Base-by-base conservation (phyloP, 805 yeast species). In the Sporopachydermia lactativora region DNA sequence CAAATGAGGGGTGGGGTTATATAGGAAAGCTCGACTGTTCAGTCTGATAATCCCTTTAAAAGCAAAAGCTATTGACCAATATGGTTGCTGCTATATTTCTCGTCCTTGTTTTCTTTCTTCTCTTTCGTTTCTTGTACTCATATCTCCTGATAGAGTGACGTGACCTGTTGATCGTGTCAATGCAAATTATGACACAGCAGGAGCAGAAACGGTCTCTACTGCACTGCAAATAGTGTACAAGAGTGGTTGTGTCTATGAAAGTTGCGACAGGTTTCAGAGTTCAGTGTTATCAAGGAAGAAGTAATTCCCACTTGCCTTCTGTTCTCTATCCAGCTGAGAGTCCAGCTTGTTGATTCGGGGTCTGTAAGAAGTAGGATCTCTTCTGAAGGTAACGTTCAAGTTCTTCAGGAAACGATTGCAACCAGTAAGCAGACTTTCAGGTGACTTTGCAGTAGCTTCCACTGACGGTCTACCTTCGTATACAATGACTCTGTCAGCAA, bases 271-370 rank as follows among this genome's bases (percentile, higher is more conserved):
- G 8, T 3, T 38, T 58, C 56, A 68, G 51, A 68, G 61, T 43
- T 63, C 75, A 37, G 64, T 52, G 51, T 65, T 75, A 57, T 89
- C 98, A 65, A 92, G 73, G 76, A 92, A 92, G 78, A 92, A 92
- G 69, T 81, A 92, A 71, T 89, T 88, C 46, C 98, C 98, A 39
- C 75, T 57, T 36, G 74, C 58, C 68, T 92, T 92, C 66, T 92
- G 99, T 68, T 92, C 97, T 66, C 81, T 92, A 65, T 92, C 99
- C 95, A 92, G 85, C 71, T 92, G 99, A 41, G 97, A 88, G 57
- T 83, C 97, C 58, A 84, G 68, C 66, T 92, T 92, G 71, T 92
- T 92, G 62, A 92, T 92, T 75, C 99, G 83, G 56, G 99, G 99
- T 68, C 99, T 81, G 74, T 75, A 92, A 43, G 96, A 83, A 60